These are phyloP conservation scores for Epichloe glyceriae DNA, from an alignment of 2,329 filamentous ascomycete genomes.

Conservation along the genomic window DNA sequence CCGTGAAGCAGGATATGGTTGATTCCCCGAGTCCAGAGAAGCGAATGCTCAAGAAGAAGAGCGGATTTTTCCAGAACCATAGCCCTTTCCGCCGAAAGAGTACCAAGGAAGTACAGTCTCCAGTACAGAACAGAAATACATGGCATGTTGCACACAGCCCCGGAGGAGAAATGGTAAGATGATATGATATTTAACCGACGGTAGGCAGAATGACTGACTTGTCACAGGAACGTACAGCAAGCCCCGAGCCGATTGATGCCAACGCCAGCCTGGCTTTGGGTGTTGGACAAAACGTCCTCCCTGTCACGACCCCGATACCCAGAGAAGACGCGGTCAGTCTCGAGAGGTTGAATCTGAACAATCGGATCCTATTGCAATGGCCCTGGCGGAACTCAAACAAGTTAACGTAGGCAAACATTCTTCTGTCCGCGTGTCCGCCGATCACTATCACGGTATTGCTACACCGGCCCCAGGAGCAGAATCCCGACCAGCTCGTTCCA, in stretches of 20 bases:
- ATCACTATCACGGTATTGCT: slow-evolving; percentile 84
- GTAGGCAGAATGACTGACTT: background rate
- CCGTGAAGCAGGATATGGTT: slow-evolving; percentile 48
- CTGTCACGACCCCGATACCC: slow-evolving; percentile 67
- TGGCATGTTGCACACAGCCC: slow-evolving; percentile 35
- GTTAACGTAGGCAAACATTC: slow-evolving; percentile 66
- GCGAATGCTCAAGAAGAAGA: slow-evolving; percentile 55
- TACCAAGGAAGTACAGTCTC: slow-evolving; percentile 50
- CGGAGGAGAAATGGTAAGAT: slow-evolving; percentile 4
- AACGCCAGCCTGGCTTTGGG: slow-evolving; percentile 88
- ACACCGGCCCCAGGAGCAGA: slow-evolving; percentile 55
- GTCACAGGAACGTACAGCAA: slow-evolving; percentile 35
- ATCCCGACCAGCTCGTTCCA: slow-evolving; percentile 28
- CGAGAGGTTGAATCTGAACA: slow-evolving; percentile 40
- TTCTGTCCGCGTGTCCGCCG: slow-evolving; percentile 76
- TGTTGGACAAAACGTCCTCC: slow-evolving; percentile 90
- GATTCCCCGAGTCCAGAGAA: slow-evolving; percentile 46
- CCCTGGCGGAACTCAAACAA: slow-evolving; percentile 83
- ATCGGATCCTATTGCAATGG: slow-evolving; percentile 78
- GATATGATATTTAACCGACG: too few species aligned
- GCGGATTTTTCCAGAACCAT: slow-evolving; percentile 85
- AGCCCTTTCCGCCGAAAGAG: slow-evolving; percentile 91
- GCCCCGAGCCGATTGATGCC: slow-evolving; percentile 80
- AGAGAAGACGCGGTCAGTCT: slow-evolving; percentile 17
- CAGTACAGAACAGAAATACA: slow-evolving; percentile 39